phyloP scores from a whole-genome alignment of 108 stramenopile genomes.

The Bacterosira constricta region DNA sequence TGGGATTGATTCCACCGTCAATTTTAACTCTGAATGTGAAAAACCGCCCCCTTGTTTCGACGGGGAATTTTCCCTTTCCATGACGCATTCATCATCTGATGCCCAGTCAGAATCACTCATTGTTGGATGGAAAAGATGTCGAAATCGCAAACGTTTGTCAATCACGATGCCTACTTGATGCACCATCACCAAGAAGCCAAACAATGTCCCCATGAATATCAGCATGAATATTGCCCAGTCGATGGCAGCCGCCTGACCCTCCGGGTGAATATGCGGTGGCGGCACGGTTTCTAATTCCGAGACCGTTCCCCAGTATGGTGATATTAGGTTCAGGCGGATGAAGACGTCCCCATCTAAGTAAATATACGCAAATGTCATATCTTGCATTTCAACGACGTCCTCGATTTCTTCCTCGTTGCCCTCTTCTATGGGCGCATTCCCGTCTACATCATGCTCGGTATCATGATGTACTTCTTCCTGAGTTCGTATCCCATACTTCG shows the following conservation, averaged over 20 bases:
- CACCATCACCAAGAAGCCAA: constrained; percentile 49
- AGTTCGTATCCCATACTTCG: constrained; percentile 63
- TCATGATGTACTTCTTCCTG: constrained; percentile 13
- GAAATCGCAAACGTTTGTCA: constrained; percentile 43
- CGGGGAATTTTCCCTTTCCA: constrained; percentile 2
- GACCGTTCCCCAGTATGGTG: constrained; percentile 59
- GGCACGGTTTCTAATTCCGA: constrained; percentile 37
- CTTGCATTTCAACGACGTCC: constrained; percentile 4
- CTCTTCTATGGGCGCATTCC: constrained; percentile 26
- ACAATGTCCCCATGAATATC: constrained; percentile 38
- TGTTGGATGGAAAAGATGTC: constrained; percentile 44
- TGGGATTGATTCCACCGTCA: constrained; percentile 44
- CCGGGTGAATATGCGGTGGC: constrained; percentile 34
- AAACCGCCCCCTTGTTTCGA: constrained; percentile 35
- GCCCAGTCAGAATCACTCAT: constrained; percentile 2
- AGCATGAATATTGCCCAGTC: constrained; percentile 52
- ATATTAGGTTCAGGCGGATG: constrained; percentile 69
- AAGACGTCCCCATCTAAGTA: constrained; percentile 75
- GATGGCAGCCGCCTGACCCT: constrained; percentile 42
- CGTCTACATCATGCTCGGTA: constrained; percentile 13
- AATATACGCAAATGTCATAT: constrained; percentile 54
- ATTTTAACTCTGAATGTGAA: constrained; percentile 26
- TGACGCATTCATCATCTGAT: constrained; percentile 27
- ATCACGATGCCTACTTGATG: constrained; percentile 44
- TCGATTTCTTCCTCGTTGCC: constrained; percentile 7